Evolutionary conservation across 306 rosid species (phyloP), one percentile per base, ranked within the genome.

Genomic region (Rosa chinensis): DNA sequence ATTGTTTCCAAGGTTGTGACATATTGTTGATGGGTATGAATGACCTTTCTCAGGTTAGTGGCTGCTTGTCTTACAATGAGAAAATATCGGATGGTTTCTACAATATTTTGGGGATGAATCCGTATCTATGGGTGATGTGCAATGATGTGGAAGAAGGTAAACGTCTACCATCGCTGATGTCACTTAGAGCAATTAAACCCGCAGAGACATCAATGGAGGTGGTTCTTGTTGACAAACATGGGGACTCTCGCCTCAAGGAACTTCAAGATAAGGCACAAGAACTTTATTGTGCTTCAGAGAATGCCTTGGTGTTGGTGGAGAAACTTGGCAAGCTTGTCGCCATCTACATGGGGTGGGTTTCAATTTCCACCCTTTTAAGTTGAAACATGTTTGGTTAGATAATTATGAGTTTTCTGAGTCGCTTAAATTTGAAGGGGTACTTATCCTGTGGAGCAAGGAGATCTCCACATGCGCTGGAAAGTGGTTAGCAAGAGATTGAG

Each of bases 251-350:
- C 48, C 88, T 95, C 40, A 91, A 89, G 86, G 89, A 91, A 64
- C 99, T 95, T 78, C 92, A 95, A 55, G 94, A 91, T 79, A 95
- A 91, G 84, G 99, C 97, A 48, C 91, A 86, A 39, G 96, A 90
- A 82, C 80, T 95, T 81, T 91, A 86, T 82, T 77, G 88, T 82
- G 86, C 93, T 84, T 88, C 96, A 1, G 96, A 93, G 84, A 86
- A 82, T 80, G 82, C 89, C 32, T 77, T 85, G 66, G 89, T 91
- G 61, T 78, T 95, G 86, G 99, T 90, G 77, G 89, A 91, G 86
- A 89, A 95, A 52, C 89, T 95, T 28, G 99, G 99, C 72, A 91
- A 95, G 84, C 98, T 95, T 77, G 98, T 95, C 68, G 96, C 99
- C 28, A 78, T 90, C 82, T 85, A 84, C 75, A 95, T 93, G 99